Percentiles rank a stretch among this genome's conserved stretches.
Conservation (phyloP, 164 flowering plant species). For the Cinnamomum micranthum region DNA sequence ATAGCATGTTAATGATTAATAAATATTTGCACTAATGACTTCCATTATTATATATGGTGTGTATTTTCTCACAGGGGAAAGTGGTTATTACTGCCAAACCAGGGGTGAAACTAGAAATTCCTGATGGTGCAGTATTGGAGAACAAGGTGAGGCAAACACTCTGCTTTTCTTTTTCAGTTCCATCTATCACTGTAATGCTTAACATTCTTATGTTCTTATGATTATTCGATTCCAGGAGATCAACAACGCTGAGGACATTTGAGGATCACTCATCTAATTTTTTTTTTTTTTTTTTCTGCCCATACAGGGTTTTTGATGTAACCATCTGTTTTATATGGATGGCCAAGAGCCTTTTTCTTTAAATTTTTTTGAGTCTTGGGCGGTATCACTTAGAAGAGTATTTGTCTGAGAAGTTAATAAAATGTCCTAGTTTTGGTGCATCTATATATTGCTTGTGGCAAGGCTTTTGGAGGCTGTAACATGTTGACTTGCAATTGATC, state of each 20-base stretch:
- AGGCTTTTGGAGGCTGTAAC: no score
- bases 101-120: conserved; percentile 46
- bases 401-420: no score
- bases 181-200: background rate
- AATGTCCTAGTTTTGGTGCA: no score
- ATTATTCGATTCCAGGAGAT: conserved; percentile 24
- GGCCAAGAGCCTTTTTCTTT: background rate
- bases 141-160: conserved; percentile 34
- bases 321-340: background rate
- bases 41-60: background rate
- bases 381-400: no score
- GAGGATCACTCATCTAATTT: conserved; percentile 2
- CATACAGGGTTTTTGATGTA: background rate
- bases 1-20: background rate
- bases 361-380: background rate
- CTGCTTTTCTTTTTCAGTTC: background rate
- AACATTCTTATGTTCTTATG: background rate
- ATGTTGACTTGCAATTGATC: no score
- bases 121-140: conserved; percentile 41
- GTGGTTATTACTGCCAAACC: conserved; percentile 35
- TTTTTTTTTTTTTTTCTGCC: no score
- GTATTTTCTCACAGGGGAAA: conserved; percentile 29
- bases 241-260: conserved; percentile 40
- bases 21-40: background rate
- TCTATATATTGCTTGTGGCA: no score